Percentiles rank a stretch among this genome's conserved stretches.
Conservation (phyloP, 768 basidiomycete species). For the Lentinus brumalis region DNA sequence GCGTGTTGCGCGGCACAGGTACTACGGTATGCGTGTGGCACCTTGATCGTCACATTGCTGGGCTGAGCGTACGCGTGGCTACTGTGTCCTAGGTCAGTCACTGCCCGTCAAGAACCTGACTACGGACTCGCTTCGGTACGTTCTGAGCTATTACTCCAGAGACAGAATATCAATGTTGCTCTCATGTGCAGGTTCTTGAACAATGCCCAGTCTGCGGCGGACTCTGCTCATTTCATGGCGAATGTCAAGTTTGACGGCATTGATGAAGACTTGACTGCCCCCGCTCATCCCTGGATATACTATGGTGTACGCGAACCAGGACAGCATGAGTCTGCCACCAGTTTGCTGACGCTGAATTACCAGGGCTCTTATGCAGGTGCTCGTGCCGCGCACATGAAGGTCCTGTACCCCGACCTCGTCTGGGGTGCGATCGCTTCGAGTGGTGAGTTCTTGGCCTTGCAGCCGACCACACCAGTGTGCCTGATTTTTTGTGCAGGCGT, state of each 20-base stretch:
- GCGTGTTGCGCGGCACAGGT: neutral
- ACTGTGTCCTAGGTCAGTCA: constrained; percentile 55
- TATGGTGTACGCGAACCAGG: constrained; percentile 67
- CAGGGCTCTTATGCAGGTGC: constrained; percentile 93
- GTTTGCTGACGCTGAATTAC: neutral
- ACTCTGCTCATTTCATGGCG: constrained; percentile 90
- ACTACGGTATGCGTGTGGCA: constrained; percentile 16
- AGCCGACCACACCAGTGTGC: neutral
- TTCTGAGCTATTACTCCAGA: neutral
- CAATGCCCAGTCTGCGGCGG: constrained; percentile 86
- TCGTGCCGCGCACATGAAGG: constrained; percentile 87
- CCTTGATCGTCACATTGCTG: neutral
- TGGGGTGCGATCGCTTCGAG: constrained; percentile 89
- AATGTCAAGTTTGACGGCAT: constrained; percentile 76
- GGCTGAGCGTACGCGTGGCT: neutral
- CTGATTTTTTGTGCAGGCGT: constrained; percentile 52
- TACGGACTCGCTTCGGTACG: constrained; percentile 78
- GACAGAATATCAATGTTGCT: neutral
- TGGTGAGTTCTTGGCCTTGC: constrained; percentile 43
- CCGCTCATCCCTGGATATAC: constrained; percentile 85
- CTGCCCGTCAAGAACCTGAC: constrained; percentile 76
- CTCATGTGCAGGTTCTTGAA: constrained; percentile 68
- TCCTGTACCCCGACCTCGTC: constrained; percentile 86
- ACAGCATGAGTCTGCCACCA: neutral
- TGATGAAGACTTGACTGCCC: constrained; percentile 68